These are phyloP conservation scores for Vinca minor DNA, from an alignment of 257 asterid species.

Conservation along the genomic window DNA sequence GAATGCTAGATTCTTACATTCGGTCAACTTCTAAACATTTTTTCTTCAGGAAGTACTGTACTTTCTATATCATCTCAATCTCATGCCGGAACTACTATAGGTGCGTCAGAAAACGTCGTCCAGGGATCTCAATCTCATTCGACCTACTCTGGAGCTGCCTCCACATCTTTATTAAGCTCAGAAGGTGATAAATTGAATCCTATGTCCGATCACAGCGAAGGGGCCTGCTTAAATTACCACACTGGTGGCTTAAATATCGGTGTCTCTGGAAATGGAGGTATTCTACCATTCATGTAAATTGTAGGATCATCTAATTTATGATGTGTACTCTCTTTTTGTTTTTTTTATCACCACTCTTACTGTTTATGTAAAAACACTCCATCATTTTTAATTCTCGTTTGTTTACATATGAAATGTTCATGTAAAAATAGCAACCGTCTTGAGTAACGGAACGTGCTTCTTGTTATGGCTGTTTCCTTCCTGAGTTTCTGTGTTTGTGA, in stretches of 20 bases:
- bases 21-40: slow-evolving; percentile 16
- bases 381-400: too few species aligned
- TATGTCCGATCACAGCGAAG: slow-evolving; percentile 29
- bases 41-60: slow-evolving; percentile 48
- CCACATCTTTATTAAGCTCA: slow-evolving; percentile 28
- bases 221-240: slow-evolving; percentile 16
- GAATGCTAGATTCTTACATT: slow-evolving; percentile 5
- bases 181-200: slow-evolving; percentile 35
- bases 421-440: not conserved
- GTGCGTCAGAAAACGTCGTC: slow-evolving; percentile 37
- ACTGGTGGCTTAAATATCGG: slow-evolving; percentile 63
- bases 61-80: slow-evolving; percentile 46
- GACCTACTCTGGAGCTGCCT: slow-evolving; percentile 38
- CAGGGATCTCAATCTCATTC: slow-evolving; percentile 54
- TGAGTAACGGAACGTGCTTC: not conserved
- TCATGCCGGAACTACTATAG: slow-evolving; percentile 41
- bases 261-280: slow-evolving; percentile 76
- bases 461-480: not conserved
- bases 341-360: not conserved
- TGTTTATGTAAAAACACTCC: too few species aligned
- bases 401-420: not conserved
- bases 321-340: not conserved
- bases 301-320: not conserved
- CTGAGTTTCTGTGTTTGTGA: not conserved
- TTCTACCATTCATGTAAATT: not conserved